Evolutionary conservation across 169 alveolate genomes (phyloP).

Genomic region (Cytauxzoon felis): DNA sequence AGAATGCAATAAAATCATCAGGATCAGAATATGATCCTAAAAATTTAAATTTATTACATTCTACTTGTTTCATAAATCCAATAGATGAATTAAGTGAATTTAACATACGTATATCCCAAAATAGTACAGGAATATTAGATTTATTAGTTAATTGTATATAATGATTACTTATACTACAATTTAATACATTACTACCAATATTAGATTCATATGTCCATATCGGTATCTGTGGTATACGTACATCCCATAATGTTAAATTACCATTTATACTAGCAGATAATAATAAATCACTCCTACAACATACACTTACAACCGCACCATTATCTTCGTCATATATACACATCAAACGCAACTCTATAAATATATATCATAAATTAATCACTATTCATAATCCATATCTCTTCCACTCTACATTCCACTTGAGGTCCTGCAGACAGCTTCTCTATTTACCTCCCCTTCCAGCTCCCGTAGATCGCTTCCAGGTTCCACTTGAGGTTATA

Average conservation of each 20-base stretch:
- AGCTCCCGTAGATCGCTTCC: too few relatives aligned
- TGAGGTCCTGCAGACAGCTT: too few relatives aligned
- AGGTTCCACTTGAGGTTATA: too few relatives aligned
- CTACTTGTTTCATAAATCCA: slow-evolving; percentile 41
- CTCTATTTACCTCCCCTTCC: too few relatives aligned
- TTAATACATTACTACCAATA: slow-evolving; percentile 5
- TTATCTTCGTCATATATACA: slow-evolving; percentile 50
- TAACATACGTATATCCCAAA: slow-evolving; percentile 63
- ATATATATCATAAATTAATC: slow-evolving; percentile 14
- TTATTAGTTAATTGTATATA: slow-evolving; percentile 44
- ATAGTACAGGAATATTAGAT: slow-evolving; percentile 33
- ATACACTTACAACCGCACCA: slow-evolving; percentile 16
- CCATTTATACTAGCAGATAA: slow-evolving; percentile 38
- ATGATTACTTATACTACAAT: slow-evolving; percentile 55
- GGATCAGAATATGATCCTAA: slow-evolving; percentile 48
- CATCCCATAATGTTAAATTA: slow-evolving; percentile 52
- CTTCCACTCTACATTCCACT: not conserved
- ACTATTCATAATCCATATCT: slow-evolving; percentile 11
- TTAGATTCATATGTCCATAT: slow-evolving; percentile 52
- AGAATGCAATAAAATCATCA: slow-evolving; percentile 29
- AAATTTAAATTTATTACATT: not conserved
- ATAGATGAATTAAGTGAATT: slow-evolving; percentile 47
- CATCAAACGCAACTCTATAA: slow-evolving; percentile 35
- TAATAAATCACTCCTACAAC: slow-evolving; percentile 14
- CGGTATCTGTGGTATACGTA: slow-evolving; percentile 52